These are phyloP conservation scores for Lodderomyces metapsilosis DNA, from an alignment of 1,139 yeast species.

Conservation along the genomic window DNA sequence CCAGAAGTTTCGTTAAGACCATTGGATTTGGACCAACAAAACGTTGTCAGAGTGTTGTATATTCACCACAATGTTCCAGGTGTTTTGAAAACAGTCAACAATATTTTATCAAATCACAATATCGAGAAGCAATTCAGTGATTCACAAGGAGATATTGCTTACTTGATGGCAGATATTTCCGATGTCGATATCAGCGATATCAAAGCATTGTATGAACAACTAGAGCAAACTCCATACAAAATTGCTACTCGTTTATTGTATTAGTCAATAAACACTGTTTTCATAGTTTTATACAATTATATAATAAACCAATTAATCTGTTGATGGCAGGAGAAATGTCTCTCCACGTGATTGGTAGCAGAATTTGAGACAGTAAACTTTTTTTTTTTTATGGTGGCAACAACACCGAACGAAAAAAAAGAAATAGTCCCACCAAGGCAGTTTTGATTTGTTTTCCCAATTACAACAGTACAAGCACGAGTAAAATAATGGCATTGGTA, in stretches of 20 bases:
- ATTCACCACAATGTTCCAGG: constrained; percentile 99
- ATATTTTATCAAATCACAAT: constrained; percentile 90
- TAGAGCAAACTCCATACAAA: constrained; percentile 88
- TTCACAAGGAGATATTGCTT: constrained; percentile 93
- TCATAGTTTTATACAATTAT: too few relatives aligned
- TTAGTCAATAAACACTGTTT: constrained; percentile 28
- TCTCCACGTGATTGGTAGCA: too few relatives aligned
- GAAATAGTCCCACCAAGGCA: too few relatives aligned
- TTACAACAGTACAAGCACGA: background rate
- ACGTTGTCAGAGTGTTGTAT: constrained; percentile 89
- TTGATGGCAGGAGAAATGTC: too few relatives aligned
- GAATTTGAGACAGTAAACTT: too few relatives aligned
- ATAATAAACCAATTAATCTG: too few relatives aligned
- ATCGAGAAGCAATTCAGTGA: constrained; percentile 98
- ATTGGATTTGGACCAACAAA: constrained; percentile 81
- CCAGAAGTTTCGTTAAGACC: constrained; percentile 96
- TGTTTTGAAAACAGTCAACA: constrained; percentile 95
- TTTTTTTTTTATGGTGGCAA: too few relatives aligned
- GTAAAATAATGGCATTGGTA: constrained; percentile 51
- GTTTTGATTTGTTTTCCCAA: background rate
- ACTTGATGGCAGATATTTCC: constrained; percentile 95
- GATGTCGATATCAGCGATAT: constrained; percentile 82
- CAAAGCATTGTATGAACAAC: constrained; percentile 78
- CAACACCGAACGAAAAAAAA: too few relatives aligned
- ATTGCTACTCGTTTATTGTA: constrained; percentile 89